A percentile compares a stretch with the other conserved stretches of the same genome.
phyloP scores from a whole-genome alignment of 306 rosid genomes.

The Citrullus colocynthis region DNA sequence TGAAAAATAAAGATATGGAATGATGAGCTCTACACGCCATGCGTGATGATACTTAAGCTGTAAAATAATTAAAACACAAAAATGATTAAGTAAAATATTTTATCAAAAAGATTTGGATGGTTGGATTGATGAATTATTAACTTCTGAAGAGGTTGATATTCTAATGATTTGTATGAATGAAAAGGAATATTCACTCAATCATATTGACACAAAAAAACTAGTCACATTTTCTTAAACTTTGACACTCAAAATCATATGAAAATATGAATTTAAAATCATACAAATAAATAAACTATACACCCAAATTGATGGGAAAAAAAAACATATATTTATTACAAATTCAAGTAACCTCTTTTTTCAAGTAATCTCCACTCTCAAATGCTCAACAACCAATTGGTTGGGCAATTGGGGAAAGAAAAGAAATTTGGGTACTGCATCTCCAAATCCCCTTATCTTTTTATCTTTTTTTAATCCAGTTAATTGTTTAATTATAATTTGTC shows the following conservation, averaged over 20 bases:
- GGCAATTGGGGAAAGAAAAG: too few relatives aligned
- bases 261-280: background rate
- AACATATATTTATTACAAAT: background rate
- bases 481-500: too few relatives aligned
- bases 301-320: background rate
- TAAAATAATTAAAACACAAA: background rate
- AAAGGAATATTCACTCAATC: background rate
- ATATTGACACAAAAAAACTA: background rate
- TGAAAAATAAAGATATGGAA: background rate
- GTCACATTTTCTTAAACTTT: background rate
- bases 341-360: background rate
- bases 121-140: background rate
- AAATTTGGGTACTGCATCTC: too few relatives aligned
- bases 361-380: background rate
- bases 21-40: background rate
- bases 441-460: too few relatives aligned
- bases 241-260: background rate
- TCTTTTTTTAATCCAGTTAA: too few relatives aligned
- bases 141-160: background rate
- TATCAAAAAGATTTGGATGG: background rate
- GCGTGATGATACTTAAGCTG: background rate
- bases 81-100: background rate
- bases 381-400: background rate
- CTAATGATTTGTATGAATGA: background rate
- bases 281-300: background rate